A percentile compares a stretch with the other conserved stretches of the same genome.
Evolutionary conservation across 805 yeast species (phyloP).

Genomic region (Tetrapisispora nanseiensis): DNA sequence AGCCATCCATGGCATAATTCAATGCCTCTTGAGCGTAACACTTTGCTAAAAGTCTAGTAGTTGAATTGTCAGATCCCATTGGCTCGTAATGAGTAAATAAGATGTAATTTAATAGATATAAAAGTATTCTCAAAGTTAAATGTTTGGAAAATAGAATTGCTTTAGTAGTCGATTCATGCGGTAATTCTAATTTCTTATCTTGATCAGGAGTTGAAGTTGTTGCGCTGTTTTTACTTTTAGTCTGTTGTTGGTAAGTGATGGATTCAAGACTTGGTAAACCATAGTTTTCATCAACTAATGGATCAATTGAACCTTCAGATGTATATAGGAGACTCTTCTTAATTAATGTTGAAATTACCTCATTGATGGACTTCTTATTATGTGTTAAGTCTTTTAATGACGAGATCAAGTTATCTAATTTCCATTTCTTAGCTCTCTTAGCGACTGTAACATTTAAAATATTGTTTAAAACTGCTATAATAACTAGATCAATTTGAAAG

Average conservation of each 20-base stretch:
- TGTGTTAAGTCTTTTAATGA: constrained; percentile 29
- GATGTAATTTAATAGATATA: constrained; percentile 43
- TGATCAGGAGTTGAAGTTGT: constrained; percentile 3
- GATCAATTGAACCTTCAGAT: constrained; percentile 23
- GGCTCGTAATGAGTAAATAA: constrained; percentile 38
- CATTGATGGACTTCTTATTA: constrained; percentile 24
- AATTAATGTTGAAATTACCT: constrained; percentile 20
- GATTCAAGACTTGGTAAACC: constrained; percentile 26
- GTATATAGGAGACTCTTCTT: constrained; percentile 25
- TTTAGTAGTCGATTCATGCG: constrained; percentile 33
- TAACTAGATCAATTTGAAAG: constrained; percentile 36
- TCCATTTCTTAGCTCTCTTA: constrained; percentile 35
- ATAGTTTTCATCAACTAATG: constrained; percentile 24
- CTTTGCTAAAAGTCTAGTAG: constrained; percentile 28
- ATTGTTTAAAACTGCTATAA: constrained; percentile 29
- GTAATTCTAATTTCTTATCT: constrained; percentile 30
- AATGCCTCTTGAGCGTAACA: constrained; percentile 35
- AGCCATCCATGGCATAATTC: constrained; percentile 36
- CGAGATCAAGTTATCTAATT: constrained; percentile 31
- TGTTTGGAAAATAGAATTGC: constrained; percentile 34
- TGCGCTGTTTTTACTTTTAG: not conserved
- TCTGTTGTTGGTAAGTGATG: constrained; percentile 10
- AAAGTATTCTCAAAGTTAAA: constrained; percentile 37
- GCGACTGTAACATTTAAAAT: constrained; percentile 27
- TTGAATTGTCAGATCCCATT: constrained; percentile 30